Evolutionary conservation across 2,329 filamentous ascomycete genomes (phyloP).

Genomic region (Davidsoniella virescens): DNA sequence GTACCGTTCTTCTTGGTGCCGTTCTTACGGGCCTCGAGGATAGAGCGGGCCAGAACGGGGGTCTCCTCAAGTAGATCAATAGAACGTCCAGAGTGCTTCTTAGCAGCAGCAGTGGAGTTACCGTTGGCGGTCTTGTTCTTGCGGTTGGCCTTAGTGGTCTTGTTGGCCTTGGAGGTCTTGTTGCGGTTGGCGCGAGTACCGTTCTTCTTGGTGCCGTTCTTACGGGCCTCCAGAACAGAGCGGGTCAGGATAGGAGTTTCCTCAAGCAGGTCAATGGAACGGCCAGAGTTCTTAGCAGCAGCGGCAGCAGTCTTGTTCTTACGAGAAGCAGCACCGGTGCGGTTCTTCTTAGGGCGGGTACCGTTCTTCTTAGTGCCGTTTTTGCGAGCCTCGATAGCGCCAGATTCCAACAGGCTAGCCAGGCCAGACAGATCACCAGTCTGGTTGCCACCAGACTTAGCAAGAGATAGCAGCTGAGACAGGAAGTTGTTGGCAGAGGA

Average conservation of each 20-base stretch:
- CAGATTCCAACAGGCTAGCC: neutral
- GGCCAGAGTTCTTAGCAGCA: neutral
- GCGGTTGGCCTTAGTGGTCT: neutral
- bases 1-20: slow-evolving; percentile 3
- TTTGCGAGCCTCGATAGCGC: slow-evolving; percentile 6
- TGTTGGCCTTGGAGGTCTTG: neutral
- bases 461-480: slow-evolving; percentile 1
- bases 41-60: neutral
- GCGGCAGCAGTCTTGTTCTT: neutral
- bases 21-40: slow-evolving; percentile 3
- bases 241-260: neutral
- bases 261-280: neutral
- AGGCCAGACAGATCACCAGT: neutral
- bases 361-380: slow-evolving; percentile 1
- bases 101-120: neutral
- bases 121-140: slow-evolving; percentile 6
- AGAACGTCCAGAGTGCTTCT: neutral
- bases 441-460: neutral
- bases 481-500: neutral
- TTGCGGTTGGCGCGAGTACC: neutral
- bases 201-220: slow-evolving; percentile 6
- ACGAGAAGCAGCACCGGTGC: neutral
- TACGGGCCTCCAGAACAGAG: neutral
- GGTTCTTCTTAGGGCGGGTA: slow-evolving; percentile 1
- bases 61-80: neutral